Evolutionary conservation across 2,329 filamentous ascomycete genomes (phyloP), one percentile per base, ranked within the genome.

Genomic region (Neofusicoccum sp.): DNA sequence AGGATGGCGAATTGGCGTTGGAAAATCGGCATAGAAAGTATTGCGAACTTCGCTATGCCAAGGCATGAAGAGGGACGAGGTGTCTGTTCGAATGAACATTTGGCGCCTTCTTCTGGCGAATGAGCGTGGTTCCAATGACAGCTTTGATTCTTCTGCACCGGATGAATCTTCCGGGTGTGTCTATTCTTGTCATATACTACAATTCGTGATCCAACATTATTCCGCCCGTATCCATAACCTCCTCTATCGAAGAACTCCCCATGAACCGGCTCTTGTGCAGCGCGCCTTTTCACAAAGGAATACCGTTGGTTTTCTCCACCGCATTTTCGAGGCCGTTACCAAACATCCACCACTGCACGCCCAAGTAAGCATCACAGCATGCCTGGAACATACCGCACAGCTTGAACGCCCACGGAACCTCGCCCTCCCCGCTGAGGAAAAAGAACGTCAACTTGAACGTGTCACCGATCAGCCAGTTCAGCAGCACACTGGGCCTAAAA

Each of bases 371-470:
- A 76, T 96, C 90, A 75, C 91, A 93, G 24, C 78, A 79, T 20
- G 89, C 89, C 79, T 95, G 90, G 75, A 95, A 92, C 60, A 91
- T 80, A 65, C 89, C 91, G 70, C 90, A 93, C 20, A 91, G 76
- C 78, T 93, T 93, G 76, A 95, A 96, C 1, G 89, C 86, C 82
- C 83, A 83, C 0, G 90, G 90, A 33, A 95, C 90, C 68, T 83
- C 80, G 3, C 84, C 84, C 1, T 82, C 84, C 1, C 88, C 84
- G 1, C 87, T 89, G 63, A 93, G 89, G 78, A 93, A 95, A 69
- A 91, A 89, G 65, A 80, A 82, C 61, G 75, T 77, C 82, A 93
- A 89, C 81, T 96, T 96, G 87, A 95, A 91, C 7, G 84, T 80
- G 74, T 96, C 90, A 63, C 90, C 90, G 2, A 88, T 77, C 58